Percentiles rank a stretch among this genome's conserved stretches.
These are phyloP conservation scores for Petunia secreta DNA, from an alignment of 257 asterid genomes.

Conservation along the genomic window DNA sequence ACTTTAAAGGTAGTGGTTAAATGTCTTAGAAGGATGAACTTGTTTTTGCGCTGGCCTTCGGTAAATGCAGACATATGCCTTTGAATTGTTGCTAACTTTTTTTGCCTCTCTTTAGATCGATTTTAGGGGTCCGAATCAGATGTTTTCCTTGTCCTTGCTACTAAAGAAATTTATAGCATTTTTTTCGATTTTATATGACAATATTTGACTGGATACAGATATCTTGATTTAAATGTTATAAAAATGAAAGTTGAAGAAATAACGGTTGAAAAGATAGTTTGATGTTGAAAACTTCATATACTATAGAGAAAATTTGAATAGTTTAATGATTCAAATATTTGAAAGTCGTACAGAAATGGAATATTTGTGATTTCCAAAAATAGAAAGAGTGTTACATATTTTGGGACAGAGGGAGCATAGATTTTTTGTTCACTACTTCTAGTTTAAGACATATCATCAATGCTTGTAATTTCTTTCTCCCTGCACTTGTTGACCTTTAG, in stretches of 20 bases:
- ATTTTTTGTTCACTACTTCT: not conserved
- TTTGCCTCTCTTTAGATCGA: not conserved
- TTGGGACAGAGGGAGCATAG: not conserved
- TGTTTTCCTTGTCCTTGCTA: not conserved
- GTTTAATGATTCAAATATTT: not conserved
- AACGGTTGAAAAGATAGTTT: not conserved
- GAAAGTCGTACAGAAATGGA: not conserved
- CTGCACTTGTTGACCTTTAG: slow-evolving; percentile 9
- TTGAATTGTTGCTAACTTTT: not conserved
- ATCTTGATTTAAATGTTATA: not conserved
- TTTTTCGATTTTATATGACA: not conserved
- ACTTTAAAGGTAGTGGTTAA: slow-evolving; percentile 5
- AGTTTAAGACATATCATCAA: not conserved
- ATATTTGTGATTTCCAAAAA: not conserved
- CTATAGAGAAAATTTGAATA: not conserved
- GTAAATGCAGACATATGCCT: not conserved
- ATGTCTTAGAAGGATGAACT: not conserved
- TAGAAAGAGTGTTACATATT: slow-evolving; percentile 6
- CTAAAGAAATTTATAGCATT: not conserved
- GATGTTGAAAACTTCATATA: not conserved
- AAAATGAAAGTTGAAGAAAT: not conserved
- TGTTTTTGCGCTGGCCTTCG: not conserved
- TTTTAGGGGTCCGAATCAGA: not conserved
- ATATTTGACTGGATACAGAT: slow-evolving; percentile 1
- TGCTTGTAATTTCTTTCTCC: not conserved